Evolutionary conservation across 805 yeast species (phyloP), one percentile per base, ranked within the genome.

Genomic region (Kuraishia borneana): DNA sequence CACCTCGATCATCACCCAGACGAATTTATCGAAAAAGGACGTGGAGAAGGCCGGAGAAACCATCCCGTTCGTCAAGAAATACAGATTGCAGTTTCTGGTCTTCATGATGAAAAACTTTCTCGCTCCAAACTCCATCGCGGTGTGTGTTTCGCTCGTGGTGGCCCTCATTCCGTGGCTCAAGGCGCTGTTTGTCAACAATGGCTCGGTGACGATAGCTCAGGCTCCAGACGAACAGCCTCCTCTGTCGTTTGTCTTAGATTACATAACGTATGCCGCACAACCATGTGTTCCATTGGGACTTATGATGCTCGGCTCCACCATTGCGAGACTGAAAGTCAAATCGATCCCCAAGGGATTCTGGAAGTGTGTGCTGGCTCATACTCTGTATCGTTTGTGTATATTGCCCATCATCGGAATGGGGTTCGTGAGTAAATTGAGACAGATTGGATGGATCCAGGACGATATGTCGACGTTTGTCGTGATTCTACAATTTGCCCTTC

Each of bases 261-360:
- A 63, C 29, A 53, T 70, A 5, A 56, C 61, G 26, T 73, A 72
- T 41, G 50, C 68, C 2, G 76, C 76, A 1, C 40, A 42, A 14
- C 77, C 79, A 1, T 62, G 70, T 21, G 79, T 73, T 30, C 79
- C 79, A 2, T 39, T 71, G 26, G 79, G 79, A 0, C 54, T 73
- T 33, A 44, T 70, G 13, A 45, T 73, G 22, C 50, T 73, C 31
- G 79, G 79, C 1, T 72, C 76, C 8, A 63, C 76, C 5, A 57
- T 73, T 19, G 65, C 76, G 4, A 47, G 78, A 25, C 56, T 73
- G 39, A 61, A 66, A 37, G 56, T 73, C 14, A 60, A 56, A 12
- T 40, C 50, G 6, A 55, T 70, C 44, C 71, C 73, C 6, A 44
- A 53, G 13, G 77, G 77, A 0, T 73, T 72, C 48, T 72, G 77